These are phyloP conservation scores for Pythium pyrilobum DNA, from an alignment of 352 stramenopile species.

Conservation along the genomic window DNA sequence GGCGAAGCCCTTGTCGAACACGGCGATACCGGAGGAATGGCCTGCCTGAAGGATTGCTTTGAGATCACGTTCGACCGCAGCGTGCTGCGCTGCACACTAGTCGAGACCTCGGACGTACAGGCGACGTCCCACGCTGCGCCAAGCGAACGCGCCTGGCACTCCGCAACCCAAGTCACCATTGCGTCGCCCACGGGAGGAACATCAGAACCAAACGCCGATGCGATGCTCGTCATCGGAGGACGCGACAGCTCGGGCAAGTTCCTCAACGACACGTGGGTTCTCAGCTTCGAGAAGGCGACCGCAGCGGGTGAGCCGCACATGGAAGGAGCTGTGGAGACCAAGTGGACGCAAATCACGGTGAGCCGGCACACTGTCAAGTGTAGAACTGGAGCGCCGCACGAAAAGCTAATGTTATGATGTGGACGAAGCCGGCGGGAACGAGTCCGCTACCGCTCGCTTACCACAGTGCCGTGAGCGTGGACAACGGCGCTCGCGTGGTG, in stretches of 20 bases:
- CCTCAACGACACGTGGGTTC: conserved; percentile 43
- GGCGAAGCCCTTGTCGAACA: conserved; percentile 27
- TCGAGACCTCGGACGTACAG: neutral
- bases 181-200: no score
- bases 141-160: conserved; percentile 42
- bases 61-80: conserved; percentile 36
- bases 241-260: conserved; percentile 27
- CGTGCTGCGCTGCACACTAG: conserved; percentile 28
- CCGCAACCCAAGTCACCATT: conserved; percentile 18
- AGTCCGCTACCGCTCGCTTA: conserved; percentile 47
- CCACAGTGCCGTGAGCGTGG: conserved; percentile 35
- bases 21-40: neutral
- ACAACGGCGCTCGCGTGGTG: conserved; percentile 32
- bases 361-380: neutral
- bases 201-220: conserved; percentile 16
- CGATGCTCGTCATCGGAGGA: conserved; percentile 46
- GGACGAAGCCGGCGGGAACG: conserved; percentile 31
- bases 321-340: conserved; percentile 8
- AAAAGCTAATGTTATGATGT: neutral
- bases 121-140: conserved; percentile 9
- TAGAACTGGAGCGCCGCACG: no score
- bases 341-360: conserved; percentile 40
- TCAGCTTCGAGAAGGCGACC: conserved; percentile 25
- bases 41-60: conserved; percentile 31
- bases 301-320: no score